Conservation (phyloP, 495 filamentous ascomycete species). For the Immersiella caudata region DNA sequence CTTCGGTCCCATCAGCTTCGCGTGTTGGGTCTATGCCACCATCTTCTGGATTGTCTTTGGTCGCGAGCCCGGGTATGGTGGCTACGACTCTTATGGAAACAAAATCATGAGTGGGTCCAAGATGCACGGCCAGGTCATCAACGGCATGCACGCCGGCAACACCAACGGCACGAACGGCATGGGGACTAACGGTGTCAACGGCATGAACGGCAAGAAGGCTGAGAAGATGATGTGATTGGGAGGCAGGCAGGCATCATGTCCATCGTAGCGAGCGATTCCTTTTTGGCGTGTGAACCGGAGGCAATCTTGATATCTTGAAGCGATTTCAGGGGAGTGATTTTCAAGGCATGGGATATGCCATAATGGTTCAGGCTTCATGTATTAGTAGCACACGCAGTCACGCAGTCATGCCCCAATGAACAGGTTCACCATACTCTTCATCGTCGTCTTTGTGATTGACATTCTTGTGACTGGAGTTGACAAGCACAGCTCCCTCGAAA, state of each 20-base stretch:
- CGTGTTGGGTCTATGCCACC: slow-evolving; percentile 26
- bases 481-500: not conserved
- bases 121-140: not conserved
- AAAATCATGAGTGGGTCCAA: not conserved
- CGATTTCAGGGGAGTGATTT: not conserved
- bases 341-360: not conserved
- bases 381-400: not conserved
- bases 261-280: not conserved
- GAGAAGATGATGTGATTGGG: not conserved
- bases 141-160: not conserved
- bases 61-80: slow-evolving; percentile 16
- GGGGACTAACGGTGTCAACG: not conserved
- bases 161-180: not conserved
- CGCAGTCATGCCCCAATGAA: not conserved
- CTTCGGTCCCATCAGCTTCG: slow-evolving; percentile 38
- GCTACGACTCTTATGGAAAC: slow-evolving; percentile 16
- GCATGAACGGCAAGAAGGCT: not conserved
- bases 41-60: slow-evolving; percentile 18
- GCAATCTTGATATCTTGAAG: not conserved
- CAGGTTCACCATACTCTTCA: not conserved
- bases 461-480: not conserved
- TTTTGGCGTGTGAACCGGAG: not conserved
- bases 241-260: not conserved
- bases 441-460: not conserved
- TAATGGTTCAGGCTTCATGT: not conserved